A percentile compares a stretch with the other conserved stretches of the same genome.
Evolutionary conservation across 176 grass and related monocot species (phyloP).

Genomic region (Pharus latifolius): DNA sequence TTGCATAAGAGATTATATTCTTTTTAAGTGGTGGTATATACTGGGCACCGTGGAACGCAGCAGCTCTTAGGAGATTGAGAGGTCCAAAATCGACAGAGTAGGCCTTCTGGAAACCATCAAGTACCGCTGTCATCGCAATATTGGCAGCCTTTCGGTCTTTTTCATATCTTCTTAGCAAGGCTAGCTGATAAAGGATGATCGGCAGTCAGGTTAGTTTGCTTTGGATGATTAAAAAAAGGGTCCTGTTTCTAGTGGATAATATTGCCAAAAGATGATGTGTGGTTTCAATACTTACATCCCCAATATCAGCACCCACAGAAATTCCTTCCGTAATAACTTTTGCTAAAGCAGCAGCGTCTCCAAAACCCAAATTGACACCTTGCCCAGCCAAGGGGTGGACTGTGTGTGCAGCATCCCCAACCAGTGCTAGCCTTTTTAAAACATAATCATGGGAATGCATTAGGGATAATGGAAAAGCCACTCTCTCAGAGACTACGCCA

Average conservation of each 20-base stretch:
- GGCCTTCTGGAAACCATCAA: constrained; percentile 89
- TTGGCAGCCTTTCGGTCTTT: constrained; percentile 62
- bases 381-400: constrained; percentile 89
- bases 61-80: constrained; percentile 66
- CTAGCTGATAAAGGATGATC: constrained; percentile 22
- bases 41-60: constrained; percentile 74
- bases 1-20: constrained; percentile 82
- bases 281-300: constrained; percentile 44
- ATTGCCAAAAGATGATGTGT: background rate
- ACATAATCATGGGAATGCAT: constrained; percentile 79
- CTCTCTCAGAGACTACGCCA: constrained; percentile 56
- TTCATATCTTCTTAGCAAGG: constrained; percentile 64
- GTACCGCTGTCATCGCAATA: constrained; percentile 63
- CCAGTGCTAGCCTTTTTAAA: constrained; percentile 52
- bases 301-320: constrained; percentile 51
- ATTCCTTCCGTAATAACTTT: constrained; percentile 66
- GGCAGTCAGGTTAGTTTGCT: background rate
- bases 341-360: constrained; percentile 63
- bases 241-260: background rate
- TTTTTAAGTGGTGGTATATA: constrained; percentile 71
- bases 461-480: constrained; percentile 72
- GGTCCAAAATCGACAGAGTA: constrained; percentile 82
- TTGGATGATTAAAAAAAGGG: background rate
- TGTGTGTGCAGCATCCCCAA: constrained; percentile 90
- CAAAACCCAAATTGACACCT: constrained; percentile 92